Evolutionary conservation across 2,329 filamentous ascomycete species (phyloP).

Genomic region (Colletotrichum sp.): DNA sequence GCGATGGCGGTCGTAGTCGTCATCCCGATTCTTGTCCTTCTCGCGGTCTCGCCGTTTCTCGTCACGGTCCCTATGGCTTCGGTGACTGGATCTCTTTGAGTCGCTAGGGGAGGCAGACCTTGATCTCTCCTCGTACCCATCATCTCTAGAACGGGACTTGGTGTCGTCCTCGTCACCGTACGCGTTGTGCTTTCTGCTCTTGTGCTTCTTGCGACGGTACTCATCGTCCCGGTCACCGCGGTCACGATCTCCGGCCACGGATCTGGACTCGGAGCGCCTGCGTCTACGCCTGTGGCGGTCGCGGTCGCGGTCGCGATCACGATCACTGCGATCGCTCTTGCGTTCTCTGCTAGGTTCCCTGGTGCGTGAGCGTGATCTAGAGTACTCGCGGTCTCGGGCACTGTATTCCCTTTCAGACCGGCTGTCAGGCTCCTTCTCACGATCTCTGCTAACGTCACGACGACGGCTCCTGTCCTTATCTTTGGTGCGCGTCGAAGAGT

Average conservation of each 20-base stretch:
- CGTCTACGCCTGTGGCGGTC: slow-evolving; percentile 48
- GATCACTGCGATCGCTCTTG: slow-evolving; percentile 45
- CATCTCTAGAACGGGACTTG: slow-evolving; percentile 34
- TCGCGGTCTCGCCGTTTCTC: slow-evolving; percentile 47
- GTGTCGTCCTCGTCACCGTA: slow-evolving; percentile 52
- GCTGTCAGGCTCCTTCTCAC: slow-evolving; percentile 31
- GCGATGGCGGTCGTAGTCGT: slow-evolving; percentile 49
- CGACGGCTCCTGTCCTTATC: slow-evolving; percentile 36
- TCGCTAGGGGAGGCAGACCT: slow-evolving; percentile 70
- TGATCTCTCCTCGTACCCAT: slow-evolving; percentile 58
- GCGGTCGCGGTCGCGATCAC: slow-evolving; percentile 20
- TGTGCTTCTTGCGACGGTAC: slow-evolving; percentile 57
- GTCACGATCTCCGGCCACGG: slow-evolving; percentile 38
- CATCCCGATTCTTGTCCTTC: slow-evolving; percentile 49
- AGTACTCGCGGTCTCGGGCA: slow-evolving; percentile 26
- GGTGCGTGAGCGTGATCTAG: slow-evolving; percentile 38
- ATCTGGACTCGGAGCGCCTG: slow-evolving; percentile 58
- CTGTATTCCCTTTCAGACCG: slow-evolving; percentile 24
- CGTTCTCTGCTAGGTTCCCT: slow-evolving; percentile 47
- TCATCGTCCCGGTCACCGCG: slow-evolving; percentile 50
- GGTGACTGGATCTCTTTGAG: slow-evolving; percentile 61
- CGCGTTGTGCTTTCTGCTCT: slow-evolving; percentile 43
- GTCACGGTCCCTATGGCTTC: slow-evolving; percentile 64
- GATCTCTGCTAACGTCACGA: slow-evolving; percentile 39
- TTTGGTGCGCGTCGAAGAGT: slow-evolving; percentile 45